These are phyloP conservation scores for Raffaelea albimanens DNA, from an alignment of 2,329 filamentous ascomycete genomes.

Conservation along the genomic window DNA sequence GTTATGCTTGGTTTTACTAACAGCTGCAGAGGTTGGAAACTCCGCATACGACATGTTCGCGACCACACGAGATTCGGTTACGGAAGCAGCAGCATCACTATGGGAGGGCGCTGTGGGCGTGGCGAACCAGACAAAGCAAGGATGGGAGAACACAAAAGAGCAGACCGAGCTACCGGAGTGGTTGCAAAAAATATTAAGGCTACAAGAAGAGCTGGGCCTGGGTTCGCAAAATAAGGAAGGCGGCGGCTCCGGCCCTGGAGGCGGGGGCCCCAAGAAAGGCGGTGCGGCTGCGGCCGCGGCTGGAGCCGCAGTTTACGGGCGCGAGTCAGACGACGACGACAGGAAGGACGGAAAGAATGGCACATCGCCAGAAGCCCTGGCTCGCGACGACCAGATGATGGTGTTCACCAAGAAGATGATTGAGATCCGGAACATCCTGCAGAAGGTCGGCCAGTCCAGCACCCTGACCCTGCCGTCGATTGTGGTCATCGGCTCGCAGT, in stretches of 20 bases:
- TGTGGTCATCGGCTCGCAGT: slow-evolving; percentile 98
- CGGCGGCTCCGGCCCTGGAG: slow-evolving; percentile 28
- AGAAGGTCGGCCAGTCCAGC: slow-evolving; percentile 85
- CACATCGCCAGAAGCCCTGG: slow-evolving; percentile 48
- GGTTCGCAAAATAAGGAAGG: slow-evolving; percentile 36
- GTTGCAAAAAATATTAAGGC: slow-evolving; percentile 63
- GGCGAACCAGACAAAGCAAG: slow-evolving; percentile 67
- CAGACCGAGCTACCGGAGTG: slow-evolving; percentile 62
- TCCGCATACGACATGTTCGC: slow-evolving; percentile 70
- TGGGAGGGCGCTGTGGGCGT: slow-evolving; percentile 66
- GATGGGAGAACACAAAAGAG: slow-evolving; percentile 78
- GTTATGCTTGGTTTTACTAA: not conserved
- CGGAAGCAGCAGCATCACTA: slow-evolving; percentile 57
- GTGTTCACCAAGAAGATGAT: slow-evolving; percentile 99
- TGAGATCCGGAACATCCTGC: slow-evolving; percentile 86
- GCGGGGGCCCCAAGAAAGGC: slow-evolving; percentile 47
- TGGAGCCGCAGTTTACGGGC: slow-evolving; percentile 70
- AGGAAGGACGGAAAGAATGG: not conserved
- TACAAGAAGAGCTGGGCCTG: slow-evolving; percentile 50
- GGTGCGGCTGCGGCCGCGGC: slow-evolving; percentile 50
- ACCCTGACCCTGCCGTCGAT: slow-evolving; percentile 87
- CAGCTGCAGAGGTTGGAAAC: slow-evolving; percentile 57
- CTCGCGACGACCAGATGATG: slow-evolving; percentile 98
- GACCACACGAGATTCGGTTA: slow-evolving; percentile 62
- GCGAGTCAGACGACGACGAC: slow-evolving; percentile 41